Conservation (phyloP, 2,329 filamentous ascomycete species). For the Basipetospora sp. region DNA sequence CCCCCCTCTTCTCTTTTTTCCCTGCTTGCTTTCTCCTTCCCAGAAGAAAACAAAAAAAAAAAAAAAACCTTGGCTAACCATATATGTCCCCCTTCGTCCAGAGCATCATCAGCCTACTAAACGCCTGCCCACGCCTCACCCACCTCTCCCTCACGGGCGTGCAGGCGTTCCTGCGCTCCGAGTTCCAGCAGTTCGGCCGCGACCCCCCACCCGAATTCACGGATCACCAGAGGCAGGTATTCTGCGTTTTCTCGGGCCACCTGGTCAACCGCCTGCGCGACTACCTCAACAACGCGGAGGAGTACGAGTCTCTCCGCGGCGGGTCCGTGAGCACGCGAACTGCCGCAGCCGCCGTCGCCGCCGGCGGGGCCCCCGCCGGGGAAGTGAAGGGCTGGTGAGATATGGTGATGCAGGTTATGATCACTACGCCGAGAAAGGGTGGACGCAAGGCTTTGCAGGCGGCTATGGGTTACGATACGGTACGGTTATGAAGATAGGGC, state of each 20-base stretch:
- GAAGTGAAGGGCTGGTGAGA: too few relatives aligned
- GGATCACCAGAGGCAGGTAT: slow-evolving; percentile 83
- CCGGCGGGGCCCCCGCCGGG: too few relatives aligned
- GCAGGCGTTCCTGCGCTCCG: slow-evolving; percentile 71
- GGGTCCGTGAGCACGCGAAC: too few relatives aligned
- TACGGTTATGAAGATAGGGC: too few relatives aligned
- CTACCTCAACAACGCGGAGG: slow-evolving; percentile 50
- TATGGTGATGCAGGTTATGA: too few relatives aligned
- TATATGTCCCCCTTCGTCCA: slow-evolving; percentile 25
- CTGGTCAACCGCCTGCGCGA: slow-evolving; percentile 66
- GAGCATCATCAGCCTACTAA: slow-evolving; percentile 81
- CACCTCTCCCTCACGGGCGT: slow-evolving; percentile 92
- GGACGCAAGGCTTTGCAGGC: too few relatives aligned
- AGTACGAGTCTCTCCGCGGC: slow-evolving; percentile 30
- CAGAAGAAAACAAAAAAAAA: neutral
- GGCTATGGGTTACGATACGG: too few relatives aligned
- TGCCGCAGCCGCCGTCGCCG: too few relatives aligned
- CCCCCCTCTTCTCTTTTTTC: slow-evolving; percentile 10
- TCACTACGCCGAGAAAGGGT: too few relatives aligned
- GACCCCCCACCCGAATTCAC: slow-evolving; percentile 84
- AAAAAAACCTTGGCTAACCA: slow-evolving; percentile 5
- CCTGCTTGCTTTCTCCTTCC: neutral
- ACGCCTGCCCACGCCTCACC: slow-evolving; percentile 80
- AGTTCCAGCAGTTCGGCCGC: slow-evolving; percentile 73
- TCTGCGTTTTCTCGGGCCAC: slow-evolving; percentile 88